Evolutionary conservation across 208 protist genomes (phyloP), one percentile per base, ranked within the genome.

Genomic region (Trichomonas vaginalis): DNA sequence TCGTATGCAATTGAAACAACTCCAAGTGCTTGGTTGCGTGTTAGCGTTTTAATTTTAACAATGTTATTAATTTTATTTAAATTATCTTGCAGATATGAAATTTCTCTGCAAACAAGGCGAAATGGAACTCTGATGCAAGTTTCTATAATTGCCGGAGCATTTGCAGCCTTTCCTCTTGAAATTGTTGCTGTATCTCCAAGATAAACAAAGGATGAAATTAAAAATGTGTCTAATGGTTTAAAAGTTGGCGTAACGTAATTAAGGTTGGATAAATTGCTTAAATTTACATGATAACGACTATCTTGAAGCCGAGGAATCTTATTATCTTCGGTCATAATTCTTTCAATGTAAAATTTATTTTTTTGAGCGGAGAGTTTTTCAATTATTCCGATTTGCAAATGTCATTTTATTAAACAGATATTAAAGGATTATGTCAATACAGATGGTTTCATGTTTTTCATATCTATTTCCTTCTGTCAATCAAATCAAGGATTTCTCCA

Each of bases 21-120:
- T 35, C 86, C 86, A 56, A 92, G 45, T 21, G 86, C 48, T 39
- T 40, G 14, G 51, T 92, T 92, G 6, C 86, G 39, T 48, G 86
- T 92, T 27, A 92, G 9, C 3, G 45, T 45, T 21, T 23, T 23
- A 17, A 92, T 51, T 47, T 92, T 48, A 14, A 92, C n/a, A 4
- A 92, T 92, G 39, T 92, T 92, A 17, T 48, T 21, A 39, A 92
- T 92, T 70, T 70, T 12, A 1, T 92, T 92, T 92, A 92, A 92
- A 27, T 92, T 45, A 49, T 92, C 32, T 27, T 70, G 21, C 2
- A 70, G n/a, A 70, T 70, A 70, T 70, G n/a, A 12, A 23, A 92
- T 35, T 51, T 92, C 86, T 35, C 86, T 40, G 39, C 86, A 92
- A 51, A 92, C 86, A 51, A 92, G 45, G 4, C 40, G 40, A 32